A percentile compares a stretch with the other conserved stretches of the same genome.
Conservation (phyloP, 495 filamentous ascomycete species). For the Daldinia childiae region DNA sequence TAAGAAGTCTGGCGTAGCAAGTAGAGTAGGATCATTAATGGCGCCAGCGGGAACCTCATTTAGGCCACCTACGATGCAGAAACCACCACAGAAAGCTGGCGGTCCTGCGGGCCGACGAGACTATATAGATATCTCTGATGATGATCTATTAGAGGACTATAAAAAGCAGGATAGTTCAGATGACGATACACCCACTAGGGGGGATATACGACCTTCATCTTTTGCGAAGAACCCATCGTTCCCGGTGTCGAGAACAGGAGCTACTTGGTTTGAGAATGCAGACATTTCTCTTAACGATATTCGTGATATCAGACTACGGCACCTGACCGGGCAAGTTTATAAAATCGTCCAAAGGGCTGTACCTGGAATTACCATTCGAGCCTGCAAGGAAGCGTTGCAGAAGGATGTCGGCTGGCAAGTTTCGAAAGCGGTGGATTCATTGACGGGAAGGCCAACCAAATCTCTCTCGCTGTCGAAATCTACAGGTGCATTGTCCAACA, state of each 20-base stretch:
- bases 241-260: conserved; percentile 19
- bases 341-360: conserved; percentile 38
- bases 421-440: conserved; percentile 37
- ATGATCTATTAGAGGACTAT: conserved; percentile 52
- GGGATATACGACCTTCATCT: conserved; percentile 76
- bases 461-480: conserved; percentile 11
- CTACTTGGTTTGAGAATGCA: conserved; percentile 8
- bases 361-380: conserved; percentile 37
- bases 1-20: conserved; percentile 31
- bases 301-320: conserved; percentile 42
- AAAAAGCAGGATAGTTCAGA: conserved; percentile 56
- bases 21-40: conserved; percentile 67
- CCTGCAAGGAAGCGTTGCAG: conserved; percentile 43
- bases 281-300: conserved; percentile 44
- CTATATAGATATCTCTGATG: conserved; percentile 56
- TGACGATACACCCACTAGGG: conserved; percentile 56
- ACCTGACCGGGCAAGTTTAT: conserved; percentile 44
- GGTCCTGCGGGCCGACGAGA: conserved; percentile 38
- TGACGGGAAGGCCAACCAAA: conserved; percentile 27
- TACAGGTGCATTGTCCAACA: conserved; percentile 1
- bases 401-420: conserved; percentile 43
- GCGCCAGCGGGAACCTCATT: conserved; percentile 82
- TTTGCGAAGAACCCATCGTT: conserved; percentile 52
- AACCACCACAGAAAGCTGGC: conserved; percentile 18
- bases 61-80: conserved; percentile 59